Evolutionary conservation across 495 filamentous ascomycete genomes (phyloP).

Genomic region (Aspergillus cavernicola): DNA sequence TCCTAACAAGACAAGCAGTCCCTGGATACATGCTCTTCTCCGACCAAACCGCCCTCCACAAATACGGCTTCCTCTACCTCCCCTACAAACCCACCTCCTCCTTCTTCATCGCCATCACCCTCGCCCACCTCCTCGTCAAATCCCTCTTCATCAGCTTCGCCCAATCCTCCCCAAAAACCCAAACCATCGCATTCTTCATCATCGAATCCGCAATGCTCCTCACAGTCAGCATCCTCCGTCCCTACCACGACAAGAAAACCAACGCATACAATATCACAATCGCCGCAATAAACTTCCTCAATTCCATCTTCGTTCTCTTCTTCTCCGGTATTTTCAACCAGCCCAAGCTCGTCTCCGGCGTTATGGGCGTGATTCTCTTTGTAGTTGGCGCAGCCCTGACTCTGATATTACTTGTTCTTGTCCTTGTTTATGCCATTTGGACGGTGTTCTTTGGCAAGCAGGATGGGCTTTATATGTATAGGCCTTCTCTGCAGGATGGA

Average conservation of each 20-base stretch:
- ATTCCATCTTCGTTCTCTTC: conserved; percentile 76
- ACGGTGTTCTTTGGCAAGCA: too few species aligned
- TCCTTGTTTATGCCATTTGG: too few species aligned
- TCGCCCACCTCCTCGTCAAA: conserved; percentile 78
- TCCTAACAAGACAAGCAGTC: conserved; percentile 79
- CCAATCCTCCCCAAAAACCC: conserved; percentile 65
- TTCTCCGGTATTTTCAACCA: conserved; percentile 80
- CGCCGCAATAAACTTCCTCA: conserved; percentile 81
- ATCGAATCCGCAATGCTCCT: conserved; percentile 81
- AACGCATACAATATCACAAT: conserved; percentile 96
- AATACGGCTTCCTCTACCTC: conserved; percentile 97
- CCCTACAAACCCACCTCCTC: conserved; percentile 87
- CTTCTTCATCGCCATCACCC: conserved; percentile 86
- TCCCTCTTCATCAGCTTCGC: conserved; percentile 83
- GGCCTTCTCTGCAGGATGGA: too few species aligned
- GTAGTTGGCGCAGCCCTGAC: conserved; percentile 83
- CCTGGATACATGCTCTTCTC: conserved; percentile 96
- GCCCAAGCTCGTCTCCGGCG: conserved; percentile 78
- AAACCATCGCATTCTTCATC: conserved; percentile 79
- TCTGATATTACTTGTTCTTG: conserved; percentile 77
- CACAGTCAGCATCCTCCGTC: conserved; percentile 70
- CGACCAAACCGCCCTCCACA: conserved; percentile 83
- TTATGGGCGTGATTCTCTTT: conserved; percentile 93
- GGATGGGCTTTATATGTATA: too few species aligned
- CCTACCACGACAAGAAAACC: conserved; percentile 99